Percentiles rank a stretch among this genome's conserved stretches.
phyloP scores from a whole-genome alignment of 1,284 basidiomycete species.

The Naganishia sp. region DNA sequence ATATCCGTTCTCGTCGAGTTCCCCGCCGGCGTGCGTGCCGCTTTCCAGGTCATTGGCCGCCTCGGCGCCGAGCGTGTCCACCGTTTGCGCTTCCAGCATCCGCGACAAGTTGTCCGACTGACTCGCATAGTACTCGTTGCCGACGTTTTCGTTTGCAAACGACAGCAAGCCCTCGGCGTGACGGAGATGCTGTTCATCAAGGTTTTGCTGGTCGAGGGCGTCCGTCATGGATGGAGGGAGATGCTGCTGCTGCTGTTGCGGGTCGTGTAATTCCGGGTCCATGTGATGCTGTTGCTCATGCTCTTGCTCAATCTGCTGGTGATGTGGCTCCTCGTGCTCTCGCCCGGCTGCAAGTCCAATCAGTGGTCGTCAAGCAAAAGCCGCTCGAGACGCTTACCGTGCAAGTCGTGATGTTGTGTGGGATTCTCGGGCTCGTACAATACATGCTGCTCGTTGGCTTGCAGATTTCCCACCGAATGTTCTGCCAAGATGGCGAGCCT shows the following conservation, averaged over 20 bases:
- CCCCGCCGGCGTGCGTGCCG: conserved; percentile 4
- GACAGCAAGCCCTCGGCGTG: conserved; percentile 33
- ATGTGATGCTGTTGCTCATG: conserved; percentile 28
- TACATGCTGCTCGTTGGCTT: conserved; percentile 20
- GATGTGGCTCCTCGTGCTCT: conserved; percentile 17
- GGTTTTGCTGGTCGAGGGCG: conserved; percentile 32
- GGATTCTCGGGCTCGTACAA: conserved; percentile 23
- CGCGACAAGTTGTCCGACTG: conserved; percentile 24
- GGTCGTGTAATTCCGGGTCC: conserved; percentile 24
- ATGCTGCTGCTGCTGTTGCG: conserved; percentile 19
- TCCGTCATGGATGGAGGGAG: conserved; percentile 33
- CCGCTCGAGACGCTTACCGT: neutral
- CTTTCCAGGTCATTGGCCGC: conserved; percentile 15
- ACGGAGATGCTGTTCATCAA: conserved; percentile 30
- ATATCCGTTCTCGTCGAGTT: conserved; percentile 25
- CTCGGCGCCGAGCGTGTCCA: conserved; percentile 23
- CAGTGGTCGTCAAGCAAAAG: neutral
- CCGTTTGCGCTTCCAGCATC: conserved; percentile 28
- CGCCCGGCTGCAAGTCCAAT: neutral
- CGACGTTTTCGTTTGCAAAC: conserved; percentile 31
- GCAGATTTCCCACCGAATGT: conserved; percentile 28
- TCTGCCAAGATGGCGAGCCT: conserved; percentile 30
- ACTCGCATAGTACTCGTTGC: conserved; percentile 27
- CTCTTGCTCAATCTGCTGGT: conserved; percentile 25
- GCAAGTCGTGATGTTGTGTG: conserved; percentile 21